Base-by-base conservation (phyloP, 1,284 basidiomycete genomes). In the Stygiomarasmius scandens region DNA sequence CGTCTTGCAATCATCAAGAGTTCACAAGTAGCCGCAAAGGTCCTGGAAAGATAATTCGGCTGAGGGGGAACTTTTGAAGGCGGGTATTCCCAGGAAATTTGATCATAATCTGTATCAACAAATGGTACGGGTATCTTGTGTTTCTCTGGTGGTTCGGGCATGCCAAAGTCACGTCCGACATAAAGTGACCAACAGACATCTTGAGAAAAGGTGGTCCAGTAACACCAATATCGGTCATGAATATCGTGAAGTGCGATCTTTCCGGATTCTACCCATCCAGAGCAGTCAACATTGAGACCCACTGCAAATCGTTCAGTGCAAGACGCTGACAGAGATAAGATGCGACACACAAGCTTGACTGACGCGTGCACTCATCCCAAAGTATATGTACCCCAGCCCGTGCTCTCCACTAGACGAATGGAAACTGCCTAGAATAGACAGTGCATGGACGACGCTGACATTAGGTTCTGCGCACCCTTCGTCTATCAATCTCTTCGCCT, bases 381-480 rank as follows among this genome's bases (percentile, higher is more conserved):
- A 84, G 64, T 82, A 85, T 59, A 85, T 67, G 63, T 83, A 85
- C 0, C 82, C 84, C 3, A 85, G 66, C 0, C 80, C 81, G 65
- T 84, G 83, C 52, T 84, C 81, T 1, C 82, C 83, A 27, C 76
- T 71, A 0, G 80, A 77, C 2, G 80, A 84, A 63, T 87, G 79
- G 66, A 80, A 87, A 58, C 81, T 83, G 2, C 81, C 81, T 8
- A 87, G 63, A n/a, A 84, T 70, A 0, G 80, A 78, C 16, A 89
- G 67, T 1, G 79, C 86, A 43, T 83, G 80, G 2, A 89, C 80
- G 4, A 83, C 77, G 54, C 82, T 80, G 19, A 89, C 71, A 41
- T 80, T 83, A 2, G 87, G 86, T 49, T 77, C 74, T 58, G 78
- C 75, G 60, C 81, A 84, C 66, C 89, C 87, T 0, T 68, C 68